Evolutionary conservation across 1,284 basidiomycete genomes (phyloP).

Genomic region (Melampsora americana): DNA sequence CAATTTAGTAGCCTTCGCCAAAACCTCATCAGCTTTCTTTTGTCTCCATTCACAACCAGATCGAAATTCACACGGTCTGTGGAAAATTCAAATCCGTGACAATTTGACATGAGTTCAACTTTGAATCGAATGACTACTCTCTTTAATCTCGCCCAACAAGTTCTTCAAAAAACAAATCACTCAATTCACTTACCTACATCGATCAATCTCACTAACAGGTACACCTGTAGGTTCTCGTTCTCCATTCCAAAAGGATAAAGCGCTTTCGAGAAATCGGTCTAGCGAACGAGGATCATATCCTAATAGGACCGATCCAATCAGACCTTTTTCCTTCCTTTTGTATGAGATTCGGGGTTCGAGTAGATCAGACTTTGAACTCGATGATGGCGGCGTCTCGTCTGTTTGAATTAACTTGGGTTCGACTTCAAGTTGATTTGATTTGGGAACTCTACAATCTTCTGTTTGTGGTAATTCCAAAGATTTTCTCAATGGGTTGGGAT

Average conservation of each 20-base stretch:
- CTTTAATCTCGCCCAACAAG: not conserved
- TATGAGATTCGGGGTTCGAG: not conserved
- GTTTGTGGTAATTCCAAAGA: not conserved
- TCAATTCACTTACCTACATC: conserved; percentile 65
- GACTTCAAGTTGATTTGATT: not conserved
- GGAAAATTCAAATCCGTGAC: conserved; percentile 26
- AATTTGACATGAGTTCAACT: not conserved
- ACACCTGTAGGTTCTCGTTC: conserved; percentile 67
- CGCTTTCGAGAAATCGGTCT: conserved; percentile 61
- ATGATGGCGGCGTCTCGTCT: not conserved
- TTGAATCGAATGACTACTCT: not conserved
- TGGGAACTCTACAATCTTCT: not conserved
- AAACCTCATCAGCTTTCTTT: conserved; percentile 59
- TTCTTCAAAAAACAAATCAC: conserved; percentile 25
- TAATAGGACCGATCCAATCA: conserved; percentile 69
- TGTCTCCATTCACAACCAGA: conserved; percentile 79
- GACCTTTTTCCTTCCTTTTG: not conserved
- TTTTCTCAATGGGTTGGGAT: not conserved
- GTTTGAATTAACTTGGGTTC: not conserved
- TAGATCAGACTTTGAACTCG: not conserved
- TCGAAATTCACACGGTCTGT: conserved; percentile 74
- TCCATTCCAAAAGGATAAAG: conserved; percentile 73
- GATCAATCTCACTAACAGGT: conserved; percentile 60
- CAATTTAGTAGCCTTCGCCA: conserved; percentile 58
- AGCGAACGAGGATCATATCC: conserved; percentile 62